Evolutionary conservation across 2,329 filamentous ascomycete genomes (phyloP).

Genomic region (Fusarium sp.): DNA sequence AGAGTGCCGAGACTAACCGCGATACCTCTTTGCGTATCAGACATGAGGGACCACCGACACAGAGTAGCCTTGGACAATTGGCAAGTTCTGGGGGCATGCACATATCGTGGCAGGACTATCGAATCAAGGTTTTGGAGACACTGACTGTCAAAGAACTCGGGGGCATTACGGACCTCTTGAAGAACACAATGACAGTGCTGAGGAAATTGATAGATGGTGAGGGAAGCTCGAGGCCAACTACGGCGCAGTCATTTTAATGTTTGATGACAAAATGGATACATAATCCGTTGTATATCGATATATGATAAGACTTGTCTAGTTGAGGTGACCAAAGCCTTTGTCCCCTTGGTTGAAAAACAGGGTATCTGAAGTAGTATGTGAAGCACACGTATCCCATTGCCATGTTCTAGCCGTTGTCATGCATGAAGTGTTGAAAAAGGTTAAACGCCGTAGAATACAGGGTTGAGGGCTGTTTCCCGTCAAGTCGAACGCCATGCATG

Average conservation of each 20-base stretch:
- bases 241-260: constrained; percentile 10
- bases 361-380: constrained; percentile 47
- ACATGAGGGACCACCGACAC: constrained; percentile 77
- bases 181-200: constrained; percentile 82
- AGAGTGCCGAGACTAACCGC: constrained; percentile 63
- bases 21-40: constrained; percentile 56
- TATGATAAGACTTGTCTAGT: constrained; percentile 43
- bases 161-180: constrained; percentile 78
- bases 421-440: constrained; percentile 45
- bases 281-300: background rate
- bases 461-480: constrained; percentile 48
- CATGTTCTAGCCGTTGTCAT: constrained; percentile 14
- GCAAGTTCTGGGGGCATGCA: constrained; percentile 72
- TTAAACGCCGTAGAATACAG: constrained; percentile 44
- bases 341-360: constrained; percentile 50
- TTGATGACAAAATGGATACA: background rate
- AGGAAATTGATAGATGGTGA: constrained; percentile 59
- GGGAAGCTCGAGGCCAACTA: constrained; percentile 34
- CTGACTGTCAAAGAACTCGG: constrained; percentile 71
- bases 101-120: constrained; percentile 79
- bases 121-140: constrained; percentile 76
- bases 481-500: constrained; percentile 39
- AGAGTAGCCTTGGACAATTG: constrained; percentile 71
- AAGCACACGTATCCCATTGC: constrained; percentile 1
- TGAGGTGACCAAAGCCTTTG: constrained; percentile 44